These are phyloP conservation scores for Crataegus laevigata DNA, from an alignment of 306 rosid genomes.

Conservation along the genomic window DNA sequence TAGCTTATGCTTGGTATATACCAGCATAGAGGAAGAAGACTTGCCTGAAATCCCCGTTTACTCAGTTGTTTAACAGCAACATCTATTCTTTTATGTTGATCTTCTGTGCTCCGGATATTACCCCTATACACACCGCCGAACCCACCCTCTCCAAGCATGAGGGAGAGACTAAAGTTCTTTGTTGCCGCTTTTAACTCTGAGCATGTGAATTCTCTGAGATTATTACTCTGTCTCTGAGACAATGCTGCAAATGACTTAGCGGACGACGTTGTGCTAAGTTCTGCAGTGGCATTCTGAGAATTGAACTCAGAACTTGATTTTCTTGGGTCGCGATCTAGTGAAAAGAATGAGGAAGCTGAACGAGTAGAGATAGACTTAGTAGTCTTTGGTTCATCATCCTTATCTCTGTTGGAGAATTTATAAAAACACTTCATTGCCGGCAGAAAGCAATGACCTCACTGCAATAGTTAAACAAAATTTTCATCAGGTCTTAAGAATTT, in stretches of 20 bases:
- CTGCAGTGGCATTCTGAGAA: constrained; percentile 41
- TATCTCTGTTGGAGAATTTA: constrained; percentile 17
- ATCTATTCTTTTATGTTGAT: constrained; percentile 33
- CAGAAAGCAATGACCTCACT: constrained; percentile 19
- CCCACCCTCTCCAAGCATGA: constrained; percentile 61
- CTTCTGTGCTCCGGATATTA: constrained; percentile 25
- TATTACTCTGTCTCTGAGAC: constrained; percentile 45
- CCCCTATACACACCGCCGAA: constrained; percentile 55
- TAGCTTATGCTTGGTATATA: background rate
- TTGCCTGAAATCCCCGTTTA: constrained; percentile 60
- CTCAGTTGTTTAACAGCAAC: constrained; percentile 59
- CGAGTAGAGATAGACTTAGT: constrained; percentile 25
- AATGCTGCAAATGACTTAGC: constrained; percentile 35
- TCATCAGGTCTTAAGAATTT: background rate
- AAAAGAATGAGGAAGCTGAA: constrained; percentile 28
- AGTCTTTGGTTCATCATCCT: constrained; percentile 25
- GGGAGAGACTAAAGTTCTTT: constrained; percentile 45
- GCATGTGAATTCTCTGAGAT: constrained; percentile 50
- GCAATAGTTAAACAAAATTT: background rate
- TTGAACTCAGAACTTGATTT: constrained; percentile 33
- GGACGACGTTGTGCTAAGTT: constrained; percentile 41
- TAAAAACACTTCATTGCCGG: constrained; percentile 41
- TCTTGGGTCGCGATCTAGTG: constrained; percentile 34
- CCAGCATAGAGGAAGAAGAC: constrained; percentile 14
- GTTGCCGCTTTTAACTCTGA: constrained; percentile 50